Evolutionary conservation across 2,329 filamentous ascomycete genomes (phyloP).

Genomic region (Diaporthe amygdali): DNA sequence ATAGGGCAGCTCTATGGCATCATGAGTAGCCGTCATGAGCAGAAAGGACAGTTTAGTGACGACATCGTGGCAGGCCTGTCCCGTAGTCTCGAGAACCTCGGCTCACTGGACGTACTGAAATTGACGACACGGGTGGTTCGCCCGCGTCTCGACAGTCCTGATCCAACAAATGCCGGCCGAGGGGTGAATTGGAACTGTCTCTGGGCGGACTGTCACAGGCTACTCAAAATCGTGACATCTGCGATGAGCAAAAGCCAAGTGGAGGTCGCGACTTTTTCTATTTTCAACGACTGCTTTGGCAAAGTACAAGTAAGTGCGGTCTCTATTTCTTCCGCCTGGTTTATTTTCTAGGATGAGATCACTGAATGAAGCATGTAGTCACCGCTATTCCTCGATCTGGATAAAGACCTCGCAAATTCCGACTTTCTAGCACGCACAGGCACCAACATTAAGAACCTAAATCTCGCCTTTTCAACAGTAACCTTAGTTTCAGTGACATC

Average conservation of each 20-base stretch:
- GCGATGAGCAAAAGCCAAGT: constrained; percentile 1
- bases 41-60: neutral
- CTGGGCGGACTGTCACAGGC: constrained; percentile 5
- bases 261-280: neutral
- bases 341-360: neutral
- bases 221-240: neutral
- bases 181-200: constrained; percentile 9
- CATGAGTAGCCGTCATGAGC: neutral
- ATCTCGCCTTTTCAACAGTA: neutral
- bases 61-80: neutral
- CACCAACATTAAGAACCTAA: neutral
- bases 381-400: neutral
- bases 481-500: neutral
- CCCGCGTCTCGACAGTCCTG: neutral
- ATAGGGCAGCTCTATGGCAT: neutral
- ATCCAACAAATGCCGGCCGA: neutral
- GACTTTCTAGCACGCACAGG: neutral
- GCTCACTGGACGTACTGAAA: neutral
- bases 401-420: neutral
- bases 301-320: neutral
- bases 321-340: neutral
- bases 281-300: neutral
- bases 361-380: neutral
- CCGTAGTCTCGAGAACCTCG: neutral
- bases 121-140: neutral